Evolutionary conservation across 768 basidiomycete species (phyloP).

Genomic region (Calocybe indica): DNA sequence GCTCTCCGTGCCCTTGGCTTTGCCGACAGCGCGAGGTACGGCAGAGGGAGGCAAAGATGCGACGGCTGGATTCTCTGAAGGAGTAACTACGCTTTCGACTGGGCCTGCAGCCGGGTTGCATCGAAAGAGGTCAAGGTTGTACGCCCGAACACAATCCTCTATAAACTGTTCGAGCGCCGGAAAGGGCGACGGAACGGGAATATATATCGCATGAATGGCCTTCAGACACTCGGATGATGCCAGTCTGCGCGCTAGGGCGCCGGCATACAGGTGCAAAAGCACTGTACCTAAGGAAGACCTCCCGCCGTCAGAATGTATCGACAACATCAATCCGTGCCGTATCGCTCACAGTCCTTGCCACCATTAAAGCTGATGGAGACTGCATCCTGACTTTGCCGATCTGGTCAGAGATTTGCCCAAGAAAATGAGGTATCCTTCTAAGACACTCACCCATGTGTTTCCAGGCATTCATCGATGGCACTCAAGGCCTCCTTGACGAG

Average conservation of each 20-base stretch:
- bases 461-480: conserved; percentile 75
- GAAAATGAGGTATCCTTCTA: conserved; percentile 6
- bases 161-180: conserved; percentile 82
- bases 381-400: conserved; percentile 47
- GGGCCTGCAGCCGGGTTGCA: conserved; percentile 37
- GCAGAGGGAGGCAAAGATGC: conserved; percentile 12
- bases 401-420: conserved; percentile 10
- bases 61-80: conserved; percentile 17
- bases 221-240: conserved; percentile 26
- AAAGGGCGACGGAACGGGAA: conserved; percentile 89
- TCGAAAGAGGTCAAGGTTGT: conserved; percentile 73
- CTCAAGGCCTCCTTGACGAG: conserved; percentile 73
- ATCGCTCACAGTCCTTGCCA: conserved; percentile 87
- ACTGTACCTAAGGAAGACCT: conserved; percentile 69
- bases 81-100: conserved; percentile 43
- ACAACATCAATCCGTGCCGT: background rate
- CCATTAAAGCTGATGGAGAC: conserved; percentile 95
- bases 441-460: conserved; percentile 71
- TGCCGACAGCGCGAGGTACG: conserved; percentile 35
- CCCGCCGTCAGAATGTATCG: conserved; percentile 1
- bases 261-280: conserved; percentile 85
- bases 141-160: conserved; percentile 46
- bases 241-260: conserved; percentile 50
- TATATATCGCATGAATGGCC: conserved; percentile 71
- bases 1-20: conserved; percentile 53